phyloP scores from a whole-genome alignment of 148 eudicot genomes.

The Persicaria maculosa region DNA sequence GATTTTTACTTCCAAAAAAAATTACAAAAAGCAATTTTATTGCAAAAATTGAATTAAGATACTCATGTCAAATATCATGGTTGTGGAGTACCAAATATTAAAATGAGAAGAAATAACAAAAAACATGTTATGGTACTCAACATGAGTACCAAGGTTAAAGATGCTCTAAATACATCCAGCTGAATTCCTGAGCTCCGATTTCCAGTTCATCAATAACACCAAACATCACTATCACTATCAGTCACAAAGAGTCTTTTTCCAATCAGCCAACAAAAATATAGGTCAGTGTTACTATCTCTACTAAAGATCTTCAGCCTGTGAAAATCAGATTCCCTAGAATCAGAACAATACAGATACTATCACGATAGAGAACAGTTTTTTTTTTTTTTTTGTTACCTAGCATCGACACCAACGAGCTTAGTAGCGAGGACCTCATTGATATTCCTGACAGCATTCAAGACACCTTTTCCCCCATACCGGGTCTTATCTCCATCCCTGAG shows the following conservation, averaged over 20 bases:
- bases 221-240: conserved; percentile 4
- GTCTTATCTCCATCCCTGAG: conserved; percentile 80
- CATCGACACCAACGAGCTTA: conserved; percentile 67
- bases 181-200: not conserved
- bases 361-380: not conserved
- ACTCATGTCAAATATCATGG: too few relatives aligned
- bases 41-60: too few relatives aligned
- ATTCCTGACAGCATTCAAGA: conserved; percentile 66
- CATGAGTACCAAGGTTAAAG: too few relatives aligned
- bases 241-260: not conserved
- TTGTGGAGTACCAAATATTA: too few relatives aligned
- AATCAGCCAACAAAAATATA: not conserved
- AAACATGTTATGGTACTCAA: too few relatives aligned
- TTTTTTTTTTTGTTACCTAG: conserved; percentile 34
- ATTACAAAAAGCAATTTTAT: too few relatives aligned
- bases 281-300: not conserved
- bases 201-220: not conserved
- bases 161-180: not conserved
- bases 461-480: conserved; percentile 90
- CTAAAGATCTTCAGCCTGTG: not conserved
- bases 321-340: not conserved
- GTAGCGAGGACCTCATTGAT: conserved; percentile 76
- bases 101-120: too few relatives aligned
- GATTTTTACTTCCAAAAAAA: too few relatives aligned
- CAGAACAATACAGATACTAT: not conserved